These are phyloP conservation scores for Staphylotrichum tortipilum DNA, from an alignment of 495 filamentous ascomycete genomes.

Conservation along the genomic window DNA sequence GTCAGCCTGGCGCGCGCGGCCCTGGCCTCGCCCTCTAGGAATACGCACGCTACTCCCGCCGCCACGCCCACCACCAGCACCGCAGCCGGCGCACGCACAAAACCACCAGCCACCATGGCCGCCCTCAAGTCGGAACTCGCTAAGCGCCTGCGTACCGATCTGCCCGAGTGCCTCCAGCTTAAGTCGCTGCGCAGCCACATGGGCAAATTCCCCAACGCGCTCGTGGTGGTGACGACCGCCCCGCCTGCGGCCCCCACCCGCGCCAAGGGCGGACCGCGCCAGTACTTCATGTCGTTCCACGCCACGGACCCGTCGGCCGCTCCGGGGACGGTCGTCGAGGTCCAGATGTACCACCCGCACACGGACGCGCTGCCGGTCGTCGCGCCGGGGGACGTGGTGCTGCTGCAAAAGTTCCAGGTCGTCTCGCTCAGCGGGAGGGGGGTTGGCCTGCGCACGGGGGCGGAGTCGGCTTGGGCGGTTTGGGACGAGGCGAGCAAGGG, in stretches of 20 bases:
- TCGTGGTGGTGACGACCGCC: conserved; percentile 59
- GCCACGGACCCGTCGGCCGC: conserved; percentile 58
- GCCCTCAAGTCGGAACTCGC: conserved; percentile 31
- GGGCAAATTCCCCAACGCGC: conserved; percentile 49
- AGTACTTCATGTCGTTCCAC: conserved; percentile 60
- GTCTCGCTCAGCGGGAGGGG: conserved; percentile 41
- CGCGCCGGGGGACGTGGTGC: conserved; percentile 60
- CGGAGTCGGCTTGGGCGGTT: conserved; percentile 56
- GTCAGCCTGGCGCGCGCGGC: conserved; percentile 9
- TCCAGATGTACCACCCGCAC: conserved; percentile 67
- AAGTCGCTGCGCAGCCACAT: conserved; percentile 52
- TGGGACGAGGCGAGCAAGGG: conserved; percentile 23
- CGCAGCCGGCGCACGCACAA: neutral
- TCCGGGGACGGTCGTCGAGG: conserved; percentile 41
- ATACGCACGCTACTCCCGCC: too few species aligned
- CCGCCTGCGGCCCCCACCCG: conserved; percentile 45
- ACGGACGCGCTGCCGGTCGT: conserved; percentile 61
- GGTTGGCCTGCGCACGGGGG: conserved; percentile 37
- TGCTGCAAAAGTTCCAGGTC: conserved; percentile 70
- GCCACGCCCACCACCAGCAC: neutral
- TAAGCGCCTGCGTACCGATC: conserved; percentile 48
- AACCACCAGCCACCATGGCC: conserved; percentile 15
- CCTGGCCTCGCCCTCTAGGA: conserved; percentile 11
- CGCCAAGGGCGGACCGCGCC: conserved; percentile 56
- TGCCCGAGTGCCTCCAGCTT: conserved; percentile 62